Evolutionary conservation across 352 stramenopile genomes (phyloP), one percentile per base, ranked within the genome.

Genomic region (Phytopythium kandeliae): DNA sequence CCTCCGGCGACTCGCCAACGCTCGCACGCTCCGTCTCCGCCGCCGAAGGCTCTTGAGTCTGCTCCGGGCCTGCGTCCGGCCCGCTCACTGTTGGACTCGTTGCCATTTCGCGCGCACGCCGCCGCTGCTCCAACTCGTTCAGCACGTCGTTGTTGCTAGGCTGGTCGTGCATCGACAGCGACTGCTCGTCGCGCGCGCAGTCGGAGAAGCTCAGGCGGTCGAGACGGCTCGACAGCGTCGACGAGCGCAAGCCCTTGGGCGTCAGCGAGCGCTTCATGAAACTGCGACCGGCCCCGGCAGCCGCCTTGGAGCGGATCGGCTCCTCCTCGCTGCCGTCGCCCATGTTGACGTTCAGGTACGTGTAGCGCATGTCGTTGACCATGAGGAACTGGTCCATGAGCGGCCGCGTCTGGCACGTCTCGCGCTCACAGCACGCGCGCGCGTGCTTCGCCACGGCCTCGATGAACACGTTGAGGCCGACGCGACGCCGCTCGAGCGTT

Each of bases 361-460:
- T 92, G 77, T 92, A 95, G 36, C 81, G 78, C 81, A 92, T 90
- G 52, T 95, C 81, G 57, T 86, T 86, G 17, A 92, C 78, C 74
- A 92, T 87, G 42, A 95, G 71, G 57, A 95, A 95, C 60, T 91
- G 74, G 63, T 95, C 80, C 71, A 95, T 89, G 37, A 95, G 64
- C 47, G 62, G 60, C 0, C 84, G 78, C 38, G 77, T 89, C 48
- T 85, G 63, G 51, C 84, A 95, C 25, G 70, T 82, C 54, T 69
- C 78, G 1, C 45, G 28, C 46, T 89, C 74, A 19, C 67, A 57
- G 54, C 84, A 95, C 37, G 77, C 86, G 51, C 84, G 82, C 51
- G 81, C 80, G 60, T 92, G 74, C 54, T 83, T 83, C 26, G 75
- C 66, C 28, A 95, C 79, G 21, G 73, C 74, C 46, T 92, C 76